Evolutionary conservation across 768 basidiomycete species (phyloP), one percentile per base, ranked within the genome.

Genomic region (Cantharellus cinnabarinus): DNA sequence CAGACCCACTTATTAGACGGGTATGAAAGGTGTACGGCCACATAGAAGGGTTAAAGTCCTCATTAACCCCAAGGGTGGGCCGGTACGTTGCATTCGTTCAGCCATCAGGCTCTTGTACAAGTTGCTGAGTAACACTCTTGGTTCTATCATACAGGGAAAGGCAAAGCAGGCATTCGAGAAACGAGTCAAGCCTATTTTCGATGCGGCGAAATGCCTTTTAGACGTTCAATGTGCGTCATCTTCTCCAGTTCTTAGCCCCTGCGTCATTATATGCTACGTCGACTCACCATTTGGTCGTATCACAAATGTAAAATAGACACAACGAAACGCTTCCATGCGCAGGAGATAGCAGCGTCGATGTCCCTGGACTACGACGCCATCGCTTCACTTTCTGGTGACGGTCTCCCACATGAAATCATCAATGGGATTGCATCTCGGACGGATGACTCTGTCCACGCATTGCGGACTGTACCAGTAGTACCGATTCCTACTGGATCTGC

Each of bases 401-500:
- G 89, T 4, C 73, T 88, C 41, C 66, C 89, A 14, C 84, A 90
- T 65, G 89, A 93, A 70, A 74, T 88, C 34, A 64, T 89, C 67
- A 93, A 93, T 65, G 89, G 89, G 2, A 79, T 90, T 59, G 80
- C 83, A 2, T 71, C 80, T 58, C 82, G 85, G 60, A 68, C 71
- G 38, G 72, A 80, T 42, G 78, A 82, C 2, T 67, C 71, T 7
- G 7, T 54, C 41, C 73, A 72, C 53, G 88, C 84, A 0, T 77
- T 90, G 59, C 67, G 66, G 51, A 79, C 40, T 61, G 20, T 80
- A 39, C 86, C 89, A 1, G 70, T 93, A 35, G 79, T 80, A 0
- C 86, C 83, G 2, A 79, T 91, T 65, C 86, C 89, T 3, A 81
- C 83, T 15, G 88, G 88, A 2, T 85, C 85, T 7, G 88, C 83